Evolutionary conservation across 306 rosid genomes (phyloP), one percentile per base, ranked within the genome.

Genomic region (Quercus glauca): DNA sequence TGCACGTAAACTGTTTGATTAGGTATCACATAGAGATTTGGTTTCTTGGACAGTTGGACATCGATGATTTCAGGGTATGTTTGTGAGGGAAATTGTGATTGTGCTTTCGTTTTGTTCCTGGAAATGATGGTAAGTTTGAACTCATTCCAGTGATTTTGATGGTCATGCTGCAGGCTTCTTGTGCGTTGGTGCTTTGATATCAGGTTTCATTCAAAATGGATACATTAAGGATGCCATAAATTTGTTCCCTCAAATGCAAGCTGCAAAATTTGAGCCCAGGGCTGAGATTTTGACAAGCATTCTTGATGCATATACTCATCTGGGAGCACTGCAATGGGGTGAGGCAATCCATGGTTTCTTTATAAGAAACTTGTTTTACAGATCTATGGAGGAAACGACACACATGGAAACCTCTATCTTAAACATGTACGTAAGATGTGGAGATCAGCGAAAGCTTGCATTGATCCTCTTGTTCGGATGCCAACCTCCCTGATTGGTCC

Each of bases 11-110:
- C 0, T 87, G 87, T 86, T 87, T 68, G 93, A 86, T 79, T 78
- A 57, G 72, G 84, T 86, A 85, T 8, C 12, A 19, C 68, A 53
- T 0, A 86, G 84, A 76, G 89, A 90, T 67, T 87, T 84, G 80
- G 87, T 88, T 70, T 80, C 91, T 7, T 90, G 90, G 93, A 86
- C 91, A 4, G 90, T 7, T 90, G 90, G 93, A 87, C 91, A 4
- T 80, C 78, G 57, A 76, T 86, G 79, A 87, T 90, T 74, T 58
- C 85, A 11, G 88, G 90, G 2, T 80, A 84, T 86, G 78, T 79
- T 75, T 63, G 60, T 19, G 75, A 51, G 74, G 64, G 86, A 58
- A 59, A 43, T 57, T 55, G 76, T 52, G 6, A 75, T 20, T 55
- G 76, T 60, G 84, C 83, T 1, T 77, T 51, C 64, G 51, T 72